These are phyloP conservation scores for Cercophora scortea DNA, from an alignment of 495 filamentous ascomycete species.

Conservation along the genomic window DNA sequence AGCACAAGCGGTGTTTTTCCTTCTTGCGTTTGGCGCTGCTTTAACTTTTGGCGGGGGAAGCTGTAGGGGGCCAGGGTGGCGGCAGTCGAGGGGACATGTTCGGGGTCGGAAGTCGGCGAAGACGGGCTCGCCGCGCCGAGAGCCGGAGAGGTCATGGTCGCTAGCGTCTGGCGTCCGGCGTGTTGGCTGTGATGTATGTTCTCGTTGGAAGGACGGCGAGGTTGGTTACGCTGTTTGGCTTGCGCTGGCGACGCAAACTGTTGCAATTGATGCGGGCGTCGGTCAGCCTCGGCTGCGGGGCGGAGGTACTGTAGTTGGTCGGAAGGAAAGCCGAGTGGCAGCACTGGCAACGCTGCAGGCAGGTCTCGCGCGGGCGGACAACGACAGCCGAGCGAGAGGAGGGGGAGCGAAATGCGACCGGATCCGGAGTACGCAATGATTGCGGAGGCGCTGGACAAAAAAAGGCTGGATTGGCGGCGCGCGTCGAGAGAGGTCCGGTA, in stretches of 20 bases:
- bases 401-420: neutral
- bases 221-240: neutral
- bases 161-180: neutral
- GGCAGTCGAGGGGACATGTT: no score
- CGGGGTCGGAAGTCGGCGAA: constrained; percentile 3
- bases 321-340: neutral
- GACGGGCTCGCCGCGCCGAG: neutral
- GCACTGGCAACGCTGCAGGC: neutral
- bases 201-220: neutral
- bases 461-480: neutral
- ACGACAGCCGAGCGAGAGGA: neutral
- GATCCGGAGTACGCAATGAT: neutral
- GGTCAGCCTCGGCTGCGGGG: constrained; percentile 4
- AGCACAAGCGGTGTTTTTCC: constrained; percentile 72
- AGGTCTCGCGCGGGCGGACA: neutral
- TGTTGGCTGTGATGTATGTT: neutral
- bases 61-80: constrained; percentile 46
- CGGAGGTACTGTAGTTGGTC: neutral
- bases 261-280: neutral
- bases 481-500: neutral
- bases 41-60: constrained; percentile 66
- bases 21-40: constrained; percentile 56
- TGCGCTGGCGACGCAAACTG: neutral
- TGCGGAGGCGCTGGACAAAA: no score
- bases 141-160: constrained; percentile 1